These are phyloP conservation scores for Fusarium staphyleae DNA, from an alignment of 2,329 filamentous ascomycete species.

Conservation along the genomic window DNA sequence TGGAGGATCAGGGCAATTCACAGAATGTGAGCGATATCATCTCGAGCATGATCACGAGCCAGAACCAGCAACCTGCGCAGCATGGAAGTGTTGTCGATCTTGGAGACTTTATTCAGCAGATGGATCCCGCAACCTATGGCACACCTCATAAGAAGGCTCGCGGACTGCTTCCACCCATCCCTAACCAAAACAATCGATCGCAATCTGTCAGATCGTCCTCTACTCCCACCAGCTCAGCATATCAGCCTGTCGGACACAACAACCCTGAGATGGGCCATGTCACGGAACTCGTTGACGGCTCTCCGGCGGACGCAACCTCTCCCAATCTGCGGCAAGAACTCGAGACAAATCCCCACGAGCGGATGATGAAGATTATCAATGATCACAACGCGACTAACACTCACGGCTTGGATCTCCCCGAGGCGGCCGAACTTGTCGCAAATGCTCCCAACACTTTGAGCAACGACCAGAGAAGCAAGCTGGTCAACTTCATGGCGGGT, in stretches of 20 bases:
- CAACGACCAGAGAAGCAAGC: constrained; percentile 63
- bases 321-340: constrained; percentile 63
- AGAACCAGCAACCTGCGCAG: constrained; percentile 54
- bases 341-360: constrained; percentile 64
- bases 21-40: constrained; percentile 88
- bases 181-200: constrained; percentile 45
- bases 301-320: constrained; percentile 55
- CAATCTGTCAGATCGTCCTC: constrained; percentile 40
- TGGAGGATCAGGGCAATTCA: constrained; percentile 80
- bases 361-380: constrained; percentile 71
- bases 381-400: constrained; percentile 65
- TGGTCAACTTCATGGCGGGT: constrained; percentile 67
- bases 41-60: constrained; percentile 72
- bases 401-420: constrained; percentile 59
- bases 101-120: constrained; percentile 63
- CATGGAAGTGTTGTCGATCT: constrained; percentile 68
- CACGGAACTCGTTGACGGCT: constrained; percentile 66
- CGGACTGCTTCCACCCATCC: constrained; percentile 63
- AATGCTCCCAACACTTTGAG: constrained; percentile 62
- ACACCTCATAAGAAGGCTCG: constrained; percentile 59
- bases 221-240: constrained; percentile 27
- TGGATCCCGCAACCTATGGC: constrained; percentile 49
- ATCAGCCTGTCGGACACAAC: constrained; percentile 40
- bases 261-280: constrained; percentile 62
- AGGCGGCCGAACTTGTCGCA: constrained; percentile 58